phyloP scores from a whole-genome alignment of 495 filamentous ascomycete genomes.

The Talaromyces nanjingensis region DNA sequence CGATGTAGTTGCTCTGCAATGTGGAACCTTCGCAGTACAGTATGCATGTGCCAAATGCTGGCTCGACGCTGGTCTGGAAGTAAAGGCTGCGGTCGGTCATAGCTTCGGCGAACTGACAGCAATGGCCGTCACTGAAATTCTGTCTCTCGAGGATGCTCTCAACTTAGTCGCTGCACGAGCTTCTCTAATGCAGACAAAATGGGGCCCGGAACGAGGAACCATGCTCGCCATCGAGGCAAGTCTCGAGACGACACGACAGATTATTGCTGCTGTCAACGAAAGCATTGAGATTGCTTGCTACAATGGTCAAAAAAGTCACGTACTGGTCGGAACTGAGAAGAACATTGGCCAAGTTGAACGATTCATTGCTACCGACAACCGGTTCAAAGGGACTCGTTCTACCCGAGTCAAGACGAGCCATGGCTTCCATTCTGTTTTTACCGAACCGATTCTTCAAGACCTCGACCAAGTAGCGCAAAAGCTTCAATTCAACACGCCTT shows the following conservation, averaged over 20 bases:
- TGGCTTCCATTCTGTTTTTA: constrained; percentile 3
- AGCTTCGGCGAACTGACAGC: constrained; percentile 33
- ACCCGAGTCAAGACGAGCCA: neutral
- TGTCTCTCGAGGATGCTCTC: constrained; percentile 23
- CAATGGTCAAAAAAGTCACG: constrained; percentile 40
- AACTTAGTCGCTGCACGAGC: constrained; percentile 31
- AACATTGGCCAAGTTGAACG: neutral
- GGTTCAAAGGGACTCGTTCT: neutral
- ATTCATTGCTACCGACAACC: neutral
- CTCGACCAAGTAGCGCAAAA: constrained; percentile 1
- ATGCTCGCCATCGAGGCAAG: constrained; percentile 33
- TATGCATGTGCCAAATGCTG: constrained; percentile 31
- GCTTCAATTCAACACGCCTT: neutral
- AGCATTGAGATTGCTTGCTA: constrained; percentile 38
- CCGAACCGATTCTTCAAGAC: neutral
- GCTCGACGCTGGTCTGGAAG: constrained; percentile 28
- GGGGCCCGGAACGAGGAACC: constrained; percentile 31
- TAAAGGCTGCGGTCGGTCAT: constrained; percentile 31
- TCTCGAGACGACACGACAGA: constrained; percentile 13
- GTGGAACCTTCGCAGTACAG: constrained; percentile 28
- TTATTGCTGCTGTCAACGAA: constrained; percentile 5
- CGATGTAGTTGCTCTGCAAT: constrained; percentile 38
- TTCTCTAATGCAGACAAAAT: constrained; percentile 26
- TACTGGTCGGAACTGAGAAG: constrained; percentile 6
- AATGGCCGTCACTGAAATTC: constrained; percentile 17